These are phyloP conservation scores for Gracilariopsis chorda DNA, from an alignment of 23 red algal species.

Conservation along the genomic window DNA sequence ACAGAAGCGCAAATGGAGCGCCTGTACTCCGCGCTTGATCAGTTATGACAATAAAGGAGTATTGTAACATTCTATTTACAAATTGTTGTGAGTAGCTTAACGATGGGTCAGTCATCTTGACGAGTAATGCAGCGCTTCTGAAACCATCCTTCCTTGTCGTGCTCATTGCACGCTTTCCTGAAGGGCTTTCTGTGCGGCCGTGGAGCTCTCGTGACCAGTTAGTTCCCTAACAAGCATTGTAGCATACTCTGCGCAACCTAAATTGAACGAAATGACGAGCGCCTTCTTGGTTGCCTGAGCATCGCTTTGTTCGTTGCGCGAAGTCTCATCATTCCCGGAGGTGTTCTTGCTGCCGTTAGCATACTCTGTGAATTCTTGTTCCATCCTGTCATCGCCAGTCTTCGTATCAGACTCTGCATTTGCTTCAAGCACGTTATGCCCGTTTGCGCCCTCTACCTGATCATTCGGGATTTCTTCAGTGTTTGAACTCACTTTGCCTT, in stretches of 20 bases:
- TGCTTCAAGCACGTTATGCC: no score
- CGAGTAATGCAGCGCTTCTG: no score
- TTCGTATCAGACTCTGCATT: no score
- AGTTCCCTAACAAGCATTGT: slow-evolving; percentile 97
- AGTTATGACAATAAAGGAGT: neutral
- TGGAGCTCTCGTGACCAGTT: slow-evolving; percentile 76
- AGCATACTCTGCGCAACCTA: slow-evolving; percentile 81
- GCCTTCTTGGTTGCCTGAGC: slow-evolving; percentile 14
- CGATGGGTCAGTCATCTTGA: no score
- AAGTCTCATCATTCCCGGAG: no score
- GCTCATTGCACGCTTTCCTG: neutral
- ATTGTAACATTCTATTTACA: neutral
- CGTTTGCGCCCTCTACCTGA: no score
- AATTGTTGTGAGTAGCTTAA: no score
- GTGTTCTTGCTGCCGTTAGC: no score
- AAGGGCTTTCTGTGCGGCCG: slow-evolving; percentile 50
- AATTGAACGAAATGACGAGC: slow-evolving; percentile 67
- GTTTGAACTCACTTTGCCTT: no score
- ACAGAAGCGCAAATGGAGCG: slow-evolving; percentile 88
- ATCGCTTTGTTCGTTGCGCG: neutral
- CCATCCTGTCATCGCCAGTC: no score
- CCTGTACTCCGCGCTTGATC: slow-evolving; percentile 71
- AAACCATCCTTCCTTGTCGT: neutral
- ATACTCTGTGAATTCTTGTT: no score
- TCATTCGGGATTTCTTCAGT: no score